These are phyloP conservation scores for Suillus brevipes DNA, from an alignment of 768 basidiomycete genomes.

Conservation along the genomic window DNA sequence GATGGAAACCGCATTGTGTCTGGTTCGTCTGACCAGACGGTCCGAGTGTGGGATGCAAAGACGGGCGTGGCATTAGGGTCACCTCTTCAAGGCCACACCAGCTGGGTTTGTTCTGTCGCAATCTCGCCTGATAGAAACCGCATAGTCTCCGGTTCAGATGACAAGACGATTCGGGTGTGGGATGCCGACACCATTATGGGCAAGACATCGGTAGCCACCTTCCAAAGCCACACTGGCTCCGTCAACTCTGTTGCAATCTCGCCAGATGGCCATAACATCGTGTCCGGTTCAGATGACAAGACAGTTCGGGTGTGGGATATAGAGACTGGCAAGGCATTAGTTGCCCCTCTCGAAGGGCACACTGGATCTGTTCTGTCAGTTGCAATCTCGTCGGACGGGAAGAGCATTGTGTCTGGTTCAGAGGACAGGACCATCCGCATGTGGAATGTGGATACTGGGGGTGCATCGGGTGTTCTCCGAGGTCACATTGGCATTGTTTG, in stretches of 20 bases:
- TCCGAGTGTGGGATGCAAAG: conserved; percentile 6
- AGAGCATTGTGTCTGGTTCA: not conserved
- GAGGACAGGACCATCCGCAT: not conserved
- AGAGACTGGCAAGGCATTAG: not conserved
- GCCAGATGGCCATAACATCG: conserved; percentile 3
- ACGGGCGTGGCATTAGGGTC: not conserved
- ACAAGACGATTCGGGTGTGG: not conserved
- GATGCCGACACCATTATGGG: not conserved
- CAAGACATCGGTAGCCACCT: not conserved
- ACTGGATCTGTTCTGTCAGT: not conserved
- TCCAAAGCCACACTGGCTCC: not conserved
- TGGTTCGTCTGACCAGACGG: conserved; percentile 4
- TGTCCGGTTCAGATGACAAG: conserved; percentile 4
- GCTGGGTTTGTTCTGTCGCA: not conserved
- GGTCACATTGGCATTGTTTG: not conserved
- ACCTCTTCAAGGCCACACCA: conserved; percentile 3
- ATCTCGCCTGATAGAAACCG: not conserved
- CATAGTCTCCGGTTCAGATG: not conserved
- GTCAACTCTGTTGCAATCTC: conserved; percentile 3
- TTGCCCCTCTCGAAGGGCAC: not conserved
- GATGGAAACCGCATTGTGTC: conserved; percentile 4
- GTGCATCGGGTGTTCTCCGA: not conserved
- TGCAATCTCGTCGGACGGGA: not conserved
- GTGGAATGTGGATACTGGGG: not conserved
- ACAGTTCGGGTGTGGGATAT: conserved; percentile 6